Percentiles rank a stretch among this genome's conserved stretches.
These are phyloP conservation scores for Fusarium temperatum DNA, from an alignment of 2,329 filamentous ascomycete species.

Conservation along the genomic window DNA sequence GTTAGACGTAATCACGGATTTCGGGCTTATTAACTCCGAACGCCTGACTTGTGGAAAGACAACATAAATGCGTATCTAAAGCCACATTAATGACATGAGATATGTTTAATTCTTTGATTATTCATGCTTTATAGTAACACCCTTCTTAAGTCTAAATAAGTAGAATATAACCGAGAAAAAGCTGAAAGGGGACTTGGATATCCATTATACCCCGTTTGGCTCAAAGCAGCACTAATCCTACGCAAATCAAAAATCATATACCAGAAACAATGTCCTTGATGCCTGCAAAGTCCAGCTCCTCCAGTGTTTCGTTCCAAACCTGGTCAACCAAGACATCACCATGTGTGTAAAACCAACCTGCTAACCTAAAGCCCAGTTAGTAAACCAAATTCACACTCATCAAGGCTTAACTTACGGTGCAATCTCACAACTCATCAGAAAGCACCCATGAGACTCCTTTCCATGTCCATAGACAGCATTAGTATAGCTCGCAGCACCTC, in stretches of 20 bases:
- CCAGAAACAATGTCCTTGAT: conserved; percentile 8
- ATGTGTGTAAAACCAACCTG: conserved; percentile 27
- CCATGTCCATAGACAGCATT: conserved; percentile 58
- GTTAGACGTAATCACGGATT: background rate
- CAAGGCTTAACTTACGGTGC: conserved; percentile 22
- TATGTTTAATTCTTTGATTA: background rate
- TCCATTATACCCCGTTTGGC: background rate
- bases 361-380: conserved; percentile 4
- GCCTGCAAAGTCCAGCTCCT: conserved; percentile 10
- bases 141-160: accelerated
- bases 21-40: background rate
- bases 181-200: background rate
- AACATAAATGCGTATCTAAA: accelerated
- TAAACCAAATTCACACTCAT: accelerated
- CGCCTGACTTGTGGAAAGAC: background rate
- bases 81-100: background rate
- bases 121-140: background rate
- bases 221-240: too few relatives aligned
- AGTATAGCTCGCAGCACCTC: conserved; percentile 57
- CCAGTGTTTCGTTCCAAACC: conserved; percentile 31
- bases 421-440: conserved; percentile 56
- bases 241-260: background rate
- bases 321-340: conserved; percentile 16
- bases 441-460: conserved; percentile 60
- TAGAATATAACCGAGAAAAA: accelerated